Evolutionary conservation across 2,329 filamentous ascomycete genomes (phyloP), one percentile per base, ranked within the genome.

Genomic region (Pleomassaria siparia): DNA sequence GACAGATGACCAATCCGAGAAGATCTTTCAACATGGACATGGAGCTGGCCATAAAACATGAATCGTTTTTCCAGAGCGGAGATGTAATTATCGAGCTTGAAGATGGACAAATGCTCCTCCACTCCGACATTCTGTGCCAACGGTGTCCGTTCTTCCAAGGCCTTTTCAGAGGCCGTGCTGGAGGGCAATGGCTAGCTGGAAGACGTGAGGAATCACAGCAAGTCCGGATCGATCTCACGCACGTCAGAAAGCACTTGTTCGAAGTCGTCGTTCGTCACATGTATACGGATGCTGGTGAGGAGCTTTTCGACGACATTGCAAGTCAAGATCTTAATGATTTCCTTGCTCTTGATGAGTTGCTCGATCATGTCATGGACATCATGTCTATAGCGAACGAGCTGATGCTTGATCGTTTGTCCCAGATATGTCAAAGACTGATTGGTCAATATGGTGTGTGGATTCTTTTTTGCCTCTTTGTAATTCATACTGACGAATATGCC

Each of bases 91-190:
- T 97, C 15, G 85, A 96, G 56, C 78, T 97, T 10, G 83, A 88
- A 49, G 87, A 82, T n/a, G 85, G 85, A 22, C 74, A 79, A 44
- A 73, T 91, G 26, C 74, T 77, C 12, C 85, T 87, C 1, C 94
- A 99, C 62, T 92, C 89, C 54, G 78, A 85, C 4, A 71, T 97
- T 3, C 69, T 96, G 28, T 91, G 90, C 55, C 85, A 86, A 60
- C 80, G 94, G 55, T 96, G 91, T 59, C 91, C 90, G 0, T 99
- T 96, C 77, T 99, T 99, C 55, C 79, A 92, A 53, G 88, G 88
- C 1, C 78, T 99, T 35, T 97, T 96, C 69, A 80, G 89, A 58
- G 94, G 94, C n/a, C 85, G 90, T 35, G 89, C 94, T 7, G 80
- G 81, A 32, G 94, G 94, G 0, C 82, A 82, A 58, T 99, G 94